Conservation (phyloP, 768 basidiomycete species). For the Kwoniella botswanensis region DNA sequence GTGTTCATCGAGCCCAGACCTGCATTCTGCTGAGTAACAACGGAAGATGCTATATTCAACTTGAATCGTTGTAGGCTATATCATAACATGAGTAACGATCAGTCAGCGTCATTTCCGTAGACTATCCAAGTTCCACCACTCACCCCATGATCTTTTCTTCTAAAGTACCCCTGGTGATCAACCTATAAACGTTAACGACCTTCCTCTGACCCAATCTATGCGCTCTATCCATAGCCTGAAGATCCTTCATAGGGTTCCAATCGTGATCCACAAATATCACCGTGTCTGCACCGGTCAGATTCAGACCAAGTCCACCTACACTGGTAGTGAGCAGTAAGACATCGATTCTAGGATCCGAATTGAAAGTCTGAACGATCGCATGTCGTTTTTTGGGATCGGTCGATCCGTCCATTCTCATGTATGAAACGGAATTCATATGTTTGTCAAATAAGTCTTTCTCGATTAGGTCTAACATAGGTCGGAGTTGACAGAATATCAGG, state of each 20-base stretch:
- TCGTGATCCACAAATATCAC: conserved; percentile 99
- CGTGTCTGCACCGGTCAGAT: conserved; percentile 95
- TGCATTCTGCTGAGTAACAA: conserved; percentile 96
- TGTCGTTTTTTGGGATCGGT: conserved; percentile 94
- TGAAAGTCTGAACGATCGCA: conserved; percentile 97
- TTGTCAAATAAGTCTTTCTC: conserved; percentile 88
- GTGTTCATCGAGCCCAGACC: conserved; percentile 95
- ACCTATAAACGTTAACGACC: conserved; percentile 96
- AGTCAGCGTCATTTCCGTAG: neutral
- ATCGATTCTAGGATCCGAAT: conserved; percentile 95
- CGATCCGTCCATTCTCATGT: conserved; percentile 95
- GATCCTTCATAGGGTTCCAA: conserved; percentile 99
- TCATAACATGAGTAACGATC: neutral
- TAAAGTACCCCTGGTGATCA: conserved; percentile 94
- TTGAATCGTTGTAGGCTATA: conserved; percentile 95
- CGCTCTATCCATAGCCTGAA: conserved; percentile 99
- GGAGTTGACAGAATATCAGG: conserved; percentile 98
- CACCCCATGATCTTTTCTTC: conserved; percentile 99
- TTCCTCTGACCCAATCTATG: conserved; percentile 98
- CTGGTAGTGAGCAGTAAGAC: conserved; percentile 93
- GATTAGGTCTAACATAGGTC: conserved; percentile 98
- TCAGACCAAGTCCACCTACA: conserved; percentile 93
- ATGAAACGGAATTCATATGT: conserved; percentile 93
- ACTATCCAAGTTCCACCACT: neutral
- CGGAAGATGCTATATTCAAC: conserved; percentile 93